Evolutionary conservation across 2,329 filamentous ascomycete species (phyloP).

Genomic region (Colletotrichum scovillei): DNA sequence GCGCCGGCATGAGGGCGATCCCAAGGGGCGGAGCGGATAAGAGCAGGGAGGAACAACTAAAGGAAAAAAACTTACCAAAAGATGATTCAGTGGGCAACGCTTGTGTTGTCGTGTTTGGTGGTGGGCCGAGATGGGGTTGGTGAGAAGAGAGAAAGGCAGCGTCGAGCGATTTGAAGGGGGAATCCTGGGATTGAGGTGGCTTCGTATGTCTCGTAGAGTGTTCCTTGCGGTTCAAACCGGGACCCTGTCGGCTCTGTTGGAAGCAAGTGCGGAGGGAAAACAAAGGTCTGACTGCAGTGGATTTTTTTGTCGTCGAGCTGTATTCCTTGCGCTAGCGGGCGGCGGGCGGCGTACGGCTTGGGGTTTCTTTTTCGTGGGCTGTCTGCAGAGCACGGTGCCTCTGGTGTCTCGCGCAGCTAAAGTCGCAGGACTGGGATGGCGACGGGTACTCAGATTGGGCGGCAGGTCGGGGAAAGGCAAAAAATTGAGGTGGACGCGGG

Average conservation of each 20-base stretch:
- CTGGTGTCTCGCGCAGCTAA: slow-evolving; percentile 31
- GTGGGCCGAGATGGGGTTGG: slow-evolving; percentile 1
- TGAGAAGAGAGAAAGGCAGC: slow-evolving; percentile 1
- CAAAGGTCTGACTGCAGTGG: slow-evolving; percentile 31
- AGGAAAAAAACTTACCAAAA: slow-evolving; percentile 15
- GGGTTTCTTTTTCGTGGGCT: slow-evolving; percentile 28
- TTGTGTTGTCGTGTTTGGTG: slow-evolving; percentile 16
- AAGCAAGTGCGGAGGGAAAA: slow-evolving; percentile 30
- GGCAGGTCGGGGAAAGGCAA: slow-evolving; percentile 28
- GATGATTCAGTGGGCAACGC: neutral
- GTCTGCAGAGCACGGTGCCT: slow-evolving; percentile 30
- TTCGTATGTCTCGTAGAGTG: slow-evolving; percentile 25
- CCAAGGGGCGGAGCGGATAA: slow-evolving; percentile 13
- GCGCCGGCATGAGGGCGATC: slow-evolving; percentile 9
- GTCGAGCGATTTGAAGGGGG: slow-evolving; percentile 11
- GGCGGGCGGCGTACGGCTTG: slow-evolving; percentile 20
- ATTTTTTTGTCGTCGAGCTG: slow-evolving; percentile 26
- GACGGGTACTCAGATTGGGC: slow-evolving; percentile 24
- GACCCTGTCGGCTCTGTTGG: slow-evolving; percentile 9
- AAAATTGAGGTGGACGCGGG: slow-evolving; percentile 13
- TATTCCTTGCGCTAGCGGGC: slow-evolving; percentile 34
- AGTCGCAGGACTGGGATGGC: slow-evolving; percentile 35
- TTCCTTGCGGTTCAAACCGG: slow-evolving; percentile 9
- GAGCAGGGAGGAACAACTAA: slow-evolving; percentile 4
- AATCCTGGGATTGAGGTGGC: slow-evolving; percentile 9